These are phyloP conservation scores for Rubroboletus satanas DNA, from an alignment of 768 basidiomycete species.

Conservation along the genomic window DNA sequence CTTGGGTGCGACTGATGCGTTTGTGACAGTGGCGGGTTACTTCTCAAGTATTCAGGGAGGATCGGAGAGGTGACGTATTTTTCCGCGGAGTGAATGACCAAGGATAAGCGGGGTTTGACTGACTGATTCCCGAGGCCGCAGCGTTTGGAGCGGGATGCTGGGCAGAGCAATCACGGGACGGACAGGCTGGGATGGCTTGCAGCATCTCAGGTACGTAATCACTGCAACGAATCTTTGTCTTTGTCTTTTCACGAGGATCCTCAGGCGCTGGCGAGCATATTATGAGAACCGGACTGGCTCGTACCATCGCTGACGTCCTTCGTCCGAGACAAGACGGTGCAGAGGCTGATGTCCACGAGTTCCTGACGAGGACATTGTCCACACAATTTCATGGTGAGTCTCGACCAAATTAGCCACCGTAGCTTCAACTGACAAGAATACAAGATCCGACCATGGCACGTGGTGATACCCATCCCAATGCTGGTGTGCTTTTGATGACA, in stretches of 20 bases:
- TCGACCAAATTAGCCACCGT: neutral
- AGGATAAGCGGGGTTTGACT: neutral
- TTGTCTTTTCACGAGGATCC: neutral
- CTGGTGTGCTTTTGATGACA: conserved; percentile 62
- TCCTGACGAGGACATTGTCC: conserved; percentile 44
- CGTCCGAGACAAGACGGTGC: conserved; percentile 12
- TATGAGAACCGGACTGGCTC: conserved; percentile 52
- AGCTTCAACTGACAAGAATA: neutral
- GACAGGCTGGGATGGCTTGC: conserved; percentile 48
- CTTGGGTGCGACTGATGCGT: neutral
- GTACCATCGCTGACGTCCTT: conserved; percentile 47
- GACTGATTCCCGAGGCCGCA: conserved; percentile 48
- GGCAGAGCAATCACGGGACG: conserved; percentile 41
- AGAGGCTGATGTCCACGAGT: conserved; percentile 53
- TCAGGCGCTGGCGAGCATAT: conserved; percentile 74
- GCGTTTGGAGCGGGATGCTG: conserved; percentile 75
- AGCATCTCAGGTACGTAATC: conserved; percentile 53
- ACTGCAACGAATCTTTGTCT: neutral
- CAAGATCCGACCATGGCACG: conserved; percentile 36
- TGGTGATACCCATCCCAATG: conserved; percentile 47
- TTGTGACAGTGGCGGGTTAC: conserved; percentile 62
- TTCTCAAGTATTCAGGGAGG: conserved; percentile 71
- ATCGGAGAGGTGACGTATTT: conserved; percentile 59
- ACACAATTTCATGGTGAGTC: conserved; percentile 52
- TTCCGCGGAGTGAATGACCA: neutral